A percentile compares a stretch with the other conserved stretches of the same genome.
These are phyloP conservation scores for Annona cherimola DNA, from an alignment of 164 flowering plant species.

Conservation along the genomic window DNA sequence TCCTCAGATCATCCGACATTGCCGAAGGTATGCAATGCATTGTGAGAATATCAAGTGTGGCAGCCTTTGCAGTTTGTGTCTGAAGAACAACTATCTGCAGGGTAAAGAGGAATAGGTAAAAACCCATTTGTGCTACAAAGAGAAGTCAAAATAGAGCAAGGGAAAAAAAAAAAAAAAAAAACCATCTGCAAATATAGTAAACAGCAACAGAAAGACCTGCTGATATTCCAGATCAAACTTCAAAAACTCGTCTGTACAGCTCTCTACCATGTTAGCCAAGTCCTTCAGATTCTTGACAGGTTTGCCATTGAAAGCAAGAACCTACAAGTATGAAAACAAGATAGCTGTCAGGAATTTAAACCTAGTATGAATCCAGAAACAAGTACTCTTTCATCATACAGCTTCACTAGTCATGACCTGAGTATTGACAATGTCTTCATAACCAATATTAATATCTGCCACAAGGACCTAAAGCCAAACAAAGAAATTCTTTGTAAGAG, in stretches of 20 bases:
- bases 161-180: background rate
- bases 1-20: slow-evolving; percentile 86
- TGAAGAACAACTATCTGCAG: slow-evolving; percentile 78
- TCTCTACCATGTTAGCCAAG: slow-evolving; percentile 82
- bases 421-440: slow-evolving; percentile 86
- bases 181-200: background rate
- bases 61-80: slow-evolving; percentile 74
- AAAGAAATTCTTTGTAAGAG: slow-evolving; percentile 2
- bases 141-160: background rate
- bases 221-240: slow-evolving; percentile 78
- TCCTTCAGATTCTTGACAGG: slow-evolving; percentile 78
- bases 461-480: slow-evolving; percentile 60
- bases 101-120: background rate
- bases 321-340: slow-evolving; percentile 30
- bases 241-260: slow-evolving; percentile 63
- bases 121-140: background rate
- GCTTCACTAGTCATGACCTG: slow-evolving; percentile 42
- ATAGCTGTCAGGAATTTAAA: background rate
- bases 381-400: background rate
- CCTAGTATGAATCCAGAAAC: background rate
- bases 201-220: slow-evolving; percentile 49
- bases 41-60: slow-evolving; percentile 71
- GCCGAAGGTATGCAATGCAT: slow-evolving; percentile 94
- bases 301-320: slow-evolving; percentile 70
- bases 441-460: slow-evolving; percentile 87